Evolutionary conservation across 2,329 filamentous ascomycete genomes (phyloP).

Genomic region (Blastomyces silverae): DNA sequence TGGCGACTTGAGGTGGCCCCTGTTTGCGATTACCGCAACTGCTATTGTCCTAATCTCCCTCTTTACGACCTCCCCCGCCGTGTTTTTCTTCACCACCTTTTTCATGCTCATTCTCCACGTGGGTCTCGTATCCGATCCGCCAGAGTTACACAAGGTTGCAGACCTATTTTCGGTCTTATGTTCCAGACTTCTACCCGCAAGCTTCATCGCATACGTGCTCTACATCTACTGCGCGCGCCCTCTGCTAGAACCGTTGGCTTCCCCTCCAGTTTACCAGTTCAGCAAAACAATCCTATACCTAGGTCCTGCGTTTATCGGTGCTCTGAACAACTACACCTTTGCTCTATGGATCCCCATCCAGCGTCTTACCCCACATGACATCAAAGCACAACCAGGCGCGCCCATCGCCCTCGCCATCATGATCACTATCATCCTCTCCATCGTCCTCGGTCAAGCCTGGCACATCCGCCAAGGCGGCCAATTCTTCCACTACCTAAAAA

Average conservation of each 20-base stretch:
- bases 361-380: constrained; percentile 82
- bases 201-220: constrained; percentile 80
- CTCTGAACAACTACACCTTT: constrained; percentile 91
- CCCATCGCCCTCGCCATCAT: constrained; percentile 74
- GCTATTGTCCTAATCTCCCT: constrained; percentile 74
- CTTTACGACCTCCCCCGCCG: constrained; percentile 67
- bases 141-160: constrained; percentile 59
- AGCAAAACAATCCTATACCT: constrained; percentile 90
- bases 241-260: constrained; percentile 63
- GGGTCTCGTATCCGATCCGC: constrained; percentile 81
- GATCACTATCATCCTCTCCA: constrained; percentile 59
- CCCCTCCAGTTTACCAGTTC: constrained; percentile 55
- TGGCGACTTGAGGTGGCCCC: constrained; percentile 72
- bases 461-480: constrained; percentile 79
- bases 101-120: constrained; percentile 81
- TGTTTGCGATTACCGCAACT: constrained; percentile 71
- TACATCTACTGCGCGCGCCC: constrained; percentile 75
- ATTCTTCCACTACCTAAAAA: constrained; percentile 65
- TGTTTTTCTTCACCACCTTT: constrained; percentile 83
- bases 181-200: constrained; percentile 76
- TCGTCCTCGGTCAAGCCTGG: constrained; percentile 71
- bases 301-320: constrained; percentile 82
- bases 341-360: constrained; percentile 81
- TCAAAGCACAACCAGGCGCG: constrained; percentile 82
- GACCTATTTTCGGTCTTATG: constrained; percentile 69